phyloP scores from a whole-genome alignment of 1,139 yeast genomes.

The Sugiyamaella grinbergsii region DNA sequence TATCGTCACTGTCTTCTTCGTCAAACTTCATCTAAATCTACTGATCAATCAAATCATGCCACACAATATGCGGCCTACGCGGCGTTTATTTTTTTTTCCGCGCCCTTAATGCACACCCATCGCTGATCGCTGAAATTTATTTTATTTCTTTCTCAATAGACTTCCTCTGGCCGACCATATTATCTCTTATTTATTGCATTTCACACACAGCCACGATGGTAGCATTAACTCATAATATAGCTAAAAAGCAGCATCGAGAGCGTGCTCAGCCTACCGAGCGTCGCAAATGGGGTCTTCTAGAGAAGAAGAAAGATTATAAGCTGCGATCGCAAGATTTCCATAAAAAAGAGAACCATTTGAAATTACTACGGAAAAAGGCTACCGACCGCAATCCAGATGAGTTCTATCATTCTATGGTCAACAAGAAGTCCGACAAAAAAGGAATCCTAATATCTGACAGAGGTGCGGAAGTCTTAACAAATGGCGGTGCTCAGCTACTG shows the following conservation, averaged over 20 bases:
- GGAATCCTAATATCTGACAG: slow-evolving; percentile 72
- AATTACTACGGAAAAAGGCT: slow-evolving; percentile 72
- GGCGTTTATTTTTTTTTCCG: background rate
- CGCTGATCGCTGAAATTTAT: slow-evolving; percentile 10
- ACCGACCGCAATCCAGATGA: slow-evolving; percentile 88
- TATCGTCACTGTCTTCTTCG: background rate
- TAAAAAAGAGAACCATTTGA: slow-evolving; percentile 81
- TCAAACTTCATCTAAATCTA: no score
- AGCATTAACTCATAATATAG: slow-evolving; percentile 86
- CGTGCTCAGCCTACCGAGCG: slow-evolving; percentile 82
- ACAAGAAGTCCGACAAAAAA: slow-evolving; percentile 60
- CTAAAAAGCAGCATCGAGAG: slow-evolving; percentile 94
- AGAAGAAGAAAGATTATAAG: slow-evolving; percentile 92
- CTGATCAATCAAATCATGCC: no score
- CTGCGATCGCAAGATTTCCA: slow-evolving; percentile 89
- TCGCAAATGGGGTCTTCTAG: slow-evolving; percentile 76
- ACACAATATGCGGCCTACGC: no score
- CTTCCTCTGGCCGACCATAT: no score
- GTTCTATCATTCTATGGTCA: slow-evolving; percentile 90
- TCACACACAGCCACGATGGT: slow-evolving; percentile 39
- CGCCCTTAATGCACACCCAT: background rate
- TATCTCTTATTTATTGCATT: slow-evolving; percentile 2
- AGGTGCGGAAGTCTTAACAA: slow-evolving; percentile 60
- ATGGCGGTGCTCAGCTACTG: slow-evolving; percentile 76
- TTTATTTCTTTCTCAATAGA: background rate